Percentiles rank a stretch among this genome's conserved stretches.
Conservation (phyloP, 2,329 filamentous ascomycete species). For the Helotiales sp. region DNA sequence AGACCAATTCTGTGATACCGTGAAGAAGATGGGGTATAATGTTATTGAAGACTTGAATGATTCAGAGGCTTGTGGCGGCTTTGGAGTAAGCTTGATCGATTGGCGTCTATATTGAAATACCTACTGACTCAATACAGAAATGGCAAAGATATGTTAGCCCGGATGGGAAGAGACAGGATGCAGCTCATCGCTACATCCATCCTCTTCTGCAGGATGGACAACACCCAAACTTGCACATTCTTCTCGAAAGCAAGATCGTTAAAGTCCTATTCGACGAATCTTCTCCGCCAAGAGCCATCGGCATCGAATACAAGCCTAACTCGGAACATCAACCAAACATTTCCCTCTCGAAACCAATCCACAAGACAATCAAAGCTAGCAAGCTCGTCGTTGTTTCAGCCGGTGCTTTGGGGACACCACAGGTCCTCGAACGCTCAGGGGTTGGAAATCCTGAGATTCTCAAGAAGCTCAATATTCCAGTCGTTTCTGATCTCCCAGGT, state of each 20-base stretch:
- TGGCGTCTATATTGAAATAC: constrained; percentile 1
- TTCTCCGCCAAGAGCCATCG: constrained; percentile 49
- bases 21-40: constrained; percentile 47
- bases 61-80: constrained; percentile 42
- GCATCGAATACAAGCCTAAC: constrained; percentile 58
- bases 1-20: constrained; percentile 51
- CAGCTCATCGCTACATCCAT: constrained; percentile 56
- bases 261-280: constrained; percentile 53
- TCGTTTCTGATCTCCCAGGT: constrained; percentile 48
- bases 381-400: constrained; percentile 53
- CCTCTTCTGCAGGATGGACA: constrained; percentile 48
- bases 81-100: constrained; percentile 28
- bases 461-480: constrained; percentile 45
- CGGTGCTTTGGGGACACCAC: constrained; percentile 37
- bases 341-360: constrained; percentile 31
- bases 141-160: constrained; percentile 50
- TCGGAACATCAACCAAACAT: constrained; percentile 40
- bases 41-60: constrained; percentile 55
- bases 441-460: constrained; percentile 54
- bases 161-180: constrained; percentile 57
- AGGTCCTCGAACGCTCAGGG: constrained; percentile 62
- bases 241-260: constrained; percentile 56
- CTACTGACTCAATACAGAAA: constrained; percentile 34
- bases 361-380: constrained; percentile 46
- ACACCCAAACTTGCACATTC: constrained; percentile 59